Evolutionary conservation across 495 filamentous ascomycete genomes (phyloP).

Genomic region (Trichoderma erinaceum): DNA sequence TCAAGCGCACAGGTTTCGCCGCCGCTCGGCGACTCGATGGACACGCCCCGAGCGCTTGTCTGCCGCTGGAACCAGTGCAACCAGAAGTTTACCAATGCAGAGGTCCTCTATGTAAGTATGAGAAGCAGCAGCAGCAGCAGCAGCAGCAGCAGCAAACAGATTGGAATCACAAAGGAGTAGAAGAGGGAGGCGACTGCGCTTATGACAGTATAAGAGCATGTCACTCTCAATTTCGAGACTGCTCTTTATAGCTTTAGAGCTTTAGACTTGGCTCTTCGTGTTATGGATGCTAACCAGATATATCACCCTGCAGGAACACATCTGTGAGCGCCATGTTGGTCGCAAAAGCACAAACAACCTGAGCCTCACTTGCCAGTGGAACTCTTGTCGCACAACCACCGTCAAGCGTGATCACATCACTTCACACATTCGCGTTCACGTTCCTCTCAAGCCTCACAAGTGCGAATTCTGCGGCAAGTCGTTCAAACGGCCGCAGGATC

Average conservation of each 20-base stretch:
- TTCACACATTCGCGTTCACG: slow-evolving; percentile 96
- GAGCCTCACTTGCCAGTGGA: slow-evolving; percentile 96
- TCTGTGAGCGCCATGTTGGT: slow-evolving; percentile 97
- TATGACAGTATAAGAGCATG: too few species aligned
- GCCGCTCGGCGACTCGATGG: slow-evolving; percentile 21
- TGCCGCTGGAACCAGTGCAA: slow-evolving; percentile 86
- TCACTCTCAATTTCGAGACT: too few species aligned
- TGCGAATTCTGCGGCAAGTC: slow-evolving; percentile 98
- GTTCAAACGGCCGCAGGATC: slow-evolving; percentile 97
- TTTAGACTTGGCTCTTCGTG: slow-evolving; percentile 8
- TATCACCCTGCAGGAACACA: slow-evolving; percentile 68
- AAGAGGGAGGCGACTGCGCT: neutral
- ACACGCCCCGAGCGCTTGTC: slow-evolving; percentile 45
- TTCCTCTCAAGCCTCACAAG: slow-evolving; percentile 96
- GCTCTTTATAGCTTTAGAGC: too few species aligned
- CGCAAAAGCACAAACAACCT: slow-evolving; percentile 99
- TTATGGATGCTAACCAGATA: slow-evolving; percentile 17
- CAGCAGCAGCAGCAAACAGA: too few species aligned
- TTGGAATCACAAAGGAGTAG: too few species aligned
- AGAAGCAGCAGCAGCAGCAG: too few species aligned
- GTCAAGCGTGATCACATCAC: slow-evolving; percentile 99
- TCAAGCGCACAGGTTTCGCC: slow-evolving; percentile 22
- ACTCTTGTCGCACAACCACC: slow-evolving; percentile 88
- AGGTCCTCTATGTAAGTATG: slow-evolving; percentile 79
- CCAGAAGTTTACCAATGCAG: slow-evolving; percentile 72